A percentile compares a stretch with the other conserved stretches of the same genome.
Conservation (phyloP, 306 rosid genomes). For the Quercus mongolica region DNA sequence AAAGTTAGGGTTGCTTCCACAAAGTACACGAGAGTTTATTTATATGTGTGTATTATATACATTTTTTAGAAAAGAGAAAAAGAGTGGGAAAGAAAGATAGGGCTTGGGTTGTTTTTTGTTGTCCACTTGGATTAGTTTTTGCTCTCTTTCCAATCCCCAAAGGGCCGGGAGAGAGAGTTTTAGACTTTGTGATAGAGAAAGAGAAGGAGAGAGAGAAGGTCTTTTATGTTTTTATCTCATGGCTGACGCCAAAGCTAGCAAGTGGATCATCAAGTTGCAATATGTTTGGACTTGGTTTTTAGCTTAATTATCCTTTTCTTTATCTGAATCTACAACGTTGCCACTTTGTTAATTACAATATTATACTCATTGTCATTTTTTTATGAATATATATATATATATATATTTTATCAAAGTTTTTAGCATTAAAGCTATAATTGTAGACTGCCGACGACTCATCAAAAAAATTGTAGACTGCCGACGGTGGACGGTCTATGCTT, state of each 20-base stretch:
- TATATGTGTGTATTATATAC: neutral
- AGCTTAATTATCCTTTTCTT: constrained; percentile 19
- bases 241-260: constrained; percentile 61
- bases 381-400: no score
- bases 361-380: neutral
- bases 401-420: no score
- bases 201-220: neutral
- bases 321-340: constrained; percentile 35
- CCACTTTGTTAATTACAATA: constrained; percentile 10
- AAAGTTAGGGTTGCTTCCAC: constrained; percentile 1
- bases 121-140: constrained; percentile 49
- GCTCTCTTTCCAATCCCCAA: constrained; percentile 3
- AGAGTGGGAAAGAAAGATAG: neutral
- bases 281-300: constrained; percentile 44
- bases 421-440: no score
- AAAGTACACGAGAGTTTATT: neutral
- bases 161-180: neutral
- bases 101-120: constrained; percentile 2
- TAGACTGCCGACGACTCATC: no score
- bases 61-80: neutral
- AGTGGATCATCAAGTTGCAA: constrained; percentile 94
- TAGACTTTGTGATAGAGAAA: neutral
- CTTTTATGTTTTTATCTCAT: neutral
- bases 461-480: no score
- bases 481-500: no score